Evolutionary conservation across 2,329 filamentous ascomycete genomes (phyloP).

Genomic region (Colletotrichum lupini): DNA sequence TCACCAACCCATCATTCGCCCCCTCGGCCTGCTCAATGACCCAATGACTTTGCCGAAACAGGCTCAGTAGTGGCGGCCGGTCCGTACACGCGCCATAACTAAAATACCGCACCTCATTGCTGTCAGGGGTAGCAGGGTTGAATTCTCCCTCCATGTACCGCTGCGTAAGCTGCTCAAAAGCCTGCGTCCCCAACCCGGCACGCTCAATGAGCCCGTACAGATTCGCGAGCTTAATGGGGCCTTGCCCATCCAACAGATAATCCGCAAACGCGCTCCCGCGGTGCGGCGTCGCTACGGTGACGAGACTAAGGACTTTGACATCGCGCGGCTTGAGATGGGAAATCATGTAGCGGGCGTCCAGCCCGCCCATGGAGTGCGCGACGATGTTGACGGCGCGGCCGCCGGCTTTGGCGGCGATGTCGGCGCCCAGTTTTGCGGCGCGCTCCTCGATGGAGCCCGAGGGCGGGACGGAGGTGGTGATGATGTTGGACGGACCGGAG

Average conservation of each 20-base stretch:
- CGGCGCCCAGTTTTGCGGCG: slow-evolving; percentile 65
- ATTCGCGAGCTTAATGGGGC: slow-evolving; percentile 61
- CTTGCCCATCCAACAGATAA: slow-evolving; percentile 60
- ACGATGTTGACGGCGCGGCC: slow-evolving; percentile 79
- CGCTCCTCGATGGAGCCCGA: slow-evolving; percentile 70
- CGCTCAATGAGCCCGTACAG: slow-evolving; percentile 62
- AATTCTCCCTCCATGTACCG: slow-evolving; percentile 69
- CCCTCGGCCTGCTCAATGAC: slow-evolving; percentile 65
- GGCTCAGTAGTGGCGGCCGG: slow-evolving; percentile 71
- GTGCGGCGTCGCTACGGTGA: slow-evolving; percentile 66
- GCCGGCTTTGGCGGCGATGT: slow-evolving; percentile 60
- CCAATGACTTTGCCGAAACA: slow-evolving; percentile 64
- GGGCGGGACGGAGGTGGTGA: slow-evolving; percentile 71
- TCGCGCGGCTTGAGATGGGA: slow-evolving; percentile 61
- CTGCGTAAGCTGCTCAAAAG: slow-evolving; percentile 70
- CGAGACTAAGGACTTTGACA: slow-evolving; percentile 61
- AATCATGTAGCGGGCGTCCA: slow-evolving; percentile 75
- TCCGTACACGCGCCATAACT: slow-evolving; percentile 67
- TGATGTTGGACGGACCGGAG: slow-evolving; percentile 63
- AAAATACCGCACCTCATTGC: slow-evolving; percentile 66
- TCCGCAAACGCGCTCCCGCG: slow-evolving; percentile 67
- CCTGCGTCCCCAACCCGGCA: slow-evolving; percentile 66
- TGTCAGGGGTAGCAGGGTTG: slow-evolving; percentile 67
- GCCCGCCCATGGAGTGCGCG: slow-evolving; percentile 75
- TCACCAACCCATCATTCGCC: slow-evolving; percentile 75